A percentile compares a stretch with the other conserved stretches of the same genome.
Evolutionary conservation across 768 basidiomycete species (phyloP).

Genomic region (Nidula microcarpa): DNA sequence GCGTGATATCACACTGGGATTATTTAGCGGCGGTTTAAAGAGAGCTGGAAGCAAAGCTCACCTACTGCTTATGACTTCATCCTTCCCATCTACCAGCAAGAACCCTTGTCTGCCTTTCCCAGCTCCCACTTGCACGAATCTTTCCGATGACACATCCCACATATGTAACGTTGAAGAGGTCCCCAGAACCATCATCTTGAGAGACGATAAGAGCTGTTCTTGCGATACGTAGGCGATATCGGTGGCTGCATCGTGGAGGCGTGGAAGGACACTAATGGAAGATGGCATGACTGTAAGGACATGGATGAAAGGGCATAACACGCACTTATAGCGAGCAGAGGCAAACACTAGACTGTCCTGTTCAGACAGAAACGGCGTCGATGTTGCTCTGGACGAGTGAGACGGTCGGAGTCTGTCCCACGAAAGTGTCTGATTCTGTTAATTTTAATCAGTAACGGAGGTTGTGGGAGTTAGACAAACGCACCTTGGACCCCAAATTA

Average conservation of each 20-base stretch:
- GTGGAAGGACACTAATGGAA: conserved; percentile 43
- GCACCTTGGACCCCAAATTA: neutral
- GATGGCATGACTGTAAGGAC: conserved; percentile 1
- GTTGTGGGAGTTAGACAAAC: neutral
- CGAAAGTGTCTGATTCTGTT: conserved; percentile 48
- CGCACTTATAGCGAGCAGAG: conserved; percentile 61
- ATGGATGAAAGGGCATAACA: conserved; percentile 3
- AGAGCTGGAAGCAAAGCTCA: conserved; percentile 15
- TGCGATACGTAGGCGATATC: conserved; percentile 43
- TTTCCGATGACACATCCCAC: conserved; percentile 57
- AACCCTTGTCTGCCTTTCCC: conserved; percentile 26
- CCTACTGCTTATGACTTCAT: conserved; percentile 57
- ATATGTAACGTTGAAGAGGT: conserved; percentile 61
- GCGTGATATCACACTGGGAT: conserved; percentile 48
- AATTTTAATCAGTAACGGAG: neutral
- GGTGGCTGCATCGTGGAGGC: conserved; percentile 30
- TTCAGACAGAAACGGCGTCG: conserved; percentile 67
- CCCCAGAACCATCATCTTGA: conserved; percentile 60
- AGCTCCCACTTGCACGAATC: conserved; percentile 48
- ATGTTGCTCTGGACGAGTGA: conserved; percentile 21
- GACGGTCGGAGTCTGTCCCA: conserved; percentile 58
- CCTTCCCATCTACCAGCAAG: conserved; percentile 54
- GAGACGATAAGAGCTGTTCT: conserved; percentile 44
- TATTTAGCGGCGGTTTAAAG: neutral
- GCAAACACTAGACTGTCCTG: conserved; percentile 51